Conservation (phyloP, 148 eudicot genomes). For the Silene conica region DNA sequence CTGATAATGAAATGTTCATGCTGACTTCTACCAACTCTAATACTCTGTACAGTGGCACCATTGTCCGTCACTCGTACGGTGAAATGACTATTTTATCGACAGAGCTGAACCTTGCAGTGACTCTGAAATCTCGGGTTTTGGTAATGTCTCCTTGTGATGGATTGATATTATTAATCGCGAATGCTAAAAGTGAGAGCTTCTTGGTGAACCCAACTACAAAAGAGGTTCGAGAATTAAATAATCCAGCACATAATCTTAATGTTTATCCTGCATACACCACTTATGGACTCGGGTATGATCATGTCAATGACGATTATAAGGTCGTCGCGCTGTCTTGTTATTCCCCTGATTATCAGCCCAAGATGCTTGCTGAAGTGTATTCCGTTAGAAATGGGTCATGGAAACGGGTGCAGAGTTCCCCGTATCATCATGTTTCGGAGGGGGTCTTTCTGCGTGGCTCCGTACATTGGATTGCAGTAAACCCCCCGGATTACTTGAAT, state of each 20-base stretch:
- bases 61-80: conserved; percentile 2
- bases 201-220: conserved; percentile 17
- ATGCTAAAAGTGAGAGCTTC: neutral
- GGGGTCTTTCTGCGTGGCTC: conserved; percentile 13
- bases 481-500: no score
- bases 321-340: conserved; percentile 11
- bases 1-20: neutral
- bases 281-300: conserved; percentile 17
- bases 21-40: neutral
- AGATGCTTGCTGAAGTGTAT: conserved; percentile 17
- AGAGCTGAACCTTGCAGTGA: neutral
- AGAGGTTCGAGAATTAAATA: conserved; percentile 9
- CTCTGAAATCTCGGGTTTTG: neutral
- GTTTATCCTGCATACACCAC: neutral
- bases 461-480: conserved; percentile 19
- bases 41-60: neutral
- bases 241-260: conserved; percentile 6
- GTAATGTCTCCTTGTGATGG: conserved; percentile 12
- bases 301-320: conserved; percentile 11
- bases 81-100: neutral
- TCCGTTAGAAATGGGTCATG: conserved; percentile 20
- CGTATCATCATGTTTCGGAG: no score
- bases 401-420: conserved; percentile 14
- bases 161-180: conserved; percentile 1
- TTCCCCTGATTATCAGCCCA: neutral